Conservation (phyloP, 192 early-diverging fungal genomes). For the Geranomyces michiganensis region DNA sequence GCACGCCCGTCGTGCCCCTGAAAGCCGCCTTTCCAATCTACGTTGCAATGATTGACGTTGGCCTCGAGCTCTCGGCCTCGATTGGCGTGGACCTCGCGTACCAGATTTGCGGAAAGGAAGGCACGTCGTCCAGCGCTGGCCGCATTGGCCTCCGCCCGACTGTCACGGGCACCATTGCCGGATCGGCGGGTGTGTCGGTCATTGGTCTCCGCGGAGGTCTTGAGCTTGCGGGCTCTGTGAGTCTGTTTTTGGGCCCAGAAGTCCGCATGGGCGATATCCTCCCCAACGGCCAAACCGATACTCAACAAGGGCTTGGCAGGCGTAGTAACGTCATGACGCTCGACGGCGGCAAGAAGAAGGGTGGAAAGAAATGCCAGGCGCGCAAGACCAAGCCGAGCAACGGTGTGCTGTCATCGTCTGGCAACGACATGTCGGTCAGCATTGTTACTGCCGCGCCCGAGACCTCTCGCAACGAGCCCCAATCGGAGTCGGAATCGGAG, state of each 20-base stretch:
- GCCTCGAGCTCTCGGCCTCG: neutral
- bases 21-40: neutral
- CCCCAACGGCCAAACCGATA: no score
- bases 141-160: neutral
- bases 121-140: neutral
- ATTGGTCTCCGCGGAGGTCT: constrained; percentile 4
- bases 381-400: constrained; percentile 3
- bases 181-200: neutral
- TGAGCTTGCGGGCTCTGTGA: neutral
- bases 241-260: neutral
- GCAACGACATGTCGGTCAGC: neutral
- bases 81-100: constrained; percentile 3
- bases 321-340: neutral
- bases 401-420: neutral
- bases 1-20: neutral
- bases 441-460: neutral
- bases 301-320: neutral
- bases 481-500: neutral
- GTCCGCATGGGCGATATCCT: neutral
- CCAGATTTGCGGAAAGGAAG: neutral
- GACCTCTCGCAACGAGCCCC: neutral
- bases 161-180: constrained; percentile 10
- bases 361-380: neutral
- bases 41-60: constrained; percentile 7
- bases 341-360: neutral